A percentile compares a stretch with the other conserved stretches of the same genome.
Evolutionary conservation across 257 asterid species (phyloP).

Genomic region (Ophiorrhiza pumila): DNA sequence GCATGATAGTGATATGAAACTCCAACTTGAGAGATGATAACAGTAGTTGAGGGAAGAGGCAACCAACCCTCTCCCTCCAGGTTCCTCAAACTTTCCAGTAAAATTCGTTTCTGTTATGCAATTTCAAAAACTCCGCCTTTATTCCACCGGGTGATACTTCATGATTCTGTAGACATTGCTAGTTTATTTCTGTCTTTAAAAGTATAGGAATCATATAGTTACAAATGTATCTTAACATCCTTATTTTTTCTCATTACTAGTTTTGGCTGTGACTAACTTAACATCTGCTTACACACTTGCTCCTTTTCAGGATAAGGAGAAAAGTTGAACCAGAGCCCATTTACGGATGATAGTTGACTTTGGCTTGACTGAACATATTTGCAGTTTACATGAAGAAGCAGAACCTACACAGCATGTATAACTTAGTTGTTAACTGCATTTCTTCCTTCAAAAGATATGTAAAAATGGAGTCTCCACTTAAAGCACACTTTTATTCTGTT

Average conservation of each 20-base stretch:
- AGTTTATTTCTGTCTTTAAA: background rate
- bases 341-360: constrained; percentile 19
- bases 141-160: background rate
- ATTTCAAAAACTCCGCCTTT: background rate
- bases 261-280: background rate
- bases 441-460: background rate
- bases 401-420: background rate
- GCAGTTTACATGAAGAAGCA: background rate
- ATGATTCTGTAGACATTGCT: background rate
- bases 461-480: background rate
- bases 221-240: background rate
- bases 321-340: constrained; percentile 59
- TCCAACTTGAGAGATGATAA: background rate
- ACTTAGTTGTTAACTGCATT: background rate
- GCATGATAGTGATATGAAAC: background rate
- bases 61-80: background rate
- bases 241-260: background rate
- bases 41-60: background rate
- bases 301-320: constrained; percentile 54
- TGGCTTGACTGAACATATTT: background rate
- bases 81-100: background rate
- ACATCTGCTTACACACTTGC: background rate
- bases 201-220: background rate
- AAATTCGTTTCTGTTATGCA: background rate
- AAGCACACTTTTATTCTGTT: background rate